These are phyloP conservation scores for Naganishia antarctica DNA, from an alignment of 768 basidiomycete species.

Conservation along the genomic window DNA sequence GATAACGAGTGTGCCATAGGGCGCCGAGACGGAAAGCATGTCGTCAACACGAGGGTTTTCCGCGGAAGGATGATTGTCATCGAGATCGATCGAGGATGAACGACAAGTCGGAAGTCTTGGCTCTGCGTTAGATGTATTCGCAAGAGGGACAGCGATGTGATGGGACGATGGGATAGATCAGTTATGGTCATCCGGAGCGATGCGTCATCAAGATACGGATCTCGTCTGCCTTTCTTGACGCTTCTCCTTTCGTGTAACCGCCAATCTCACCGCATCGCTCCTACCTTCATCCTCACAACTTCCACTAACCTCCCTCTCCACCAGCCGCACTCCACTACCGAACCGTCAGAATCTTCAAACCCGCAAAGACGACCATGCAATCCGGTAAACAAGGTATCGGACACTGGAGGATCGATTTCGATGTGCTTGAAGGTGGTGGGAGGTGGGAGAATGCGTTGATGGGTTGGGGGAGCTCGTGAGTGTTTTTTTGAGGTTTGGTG, in stretches of 20 bases:
- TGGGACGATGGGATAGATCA: no score
- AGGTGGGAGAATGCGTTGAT: slow-evolving; percentile 98
- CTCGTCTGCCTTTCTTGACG: not conserved
- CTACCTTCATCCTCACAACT: not conserved
- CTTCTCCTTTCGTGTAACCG: not conserved
- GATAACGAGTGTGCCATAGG: no score
- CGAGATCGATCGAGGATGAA: no score
- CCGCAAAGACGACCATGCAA: slow-evolving; percentile 91
- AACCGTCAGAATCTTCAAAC: slow-evolving; percentile 83
- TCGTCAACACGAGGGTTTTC: no score
- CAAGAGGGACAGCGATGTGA: no score
- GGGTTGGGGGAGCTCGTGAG: slow-evolving; percentile 93
- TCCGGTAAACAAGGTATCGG: slow-evolving; percentile 78
- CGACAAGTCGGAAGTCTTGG: no score
- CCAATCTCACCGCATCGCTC: not conserved
- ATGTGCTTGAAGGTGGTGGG: slow-evolving; percentile 77
- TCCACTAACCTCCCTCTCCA: not conserved
- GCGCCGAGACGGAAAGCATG: no score
- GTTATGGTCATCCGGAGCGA: no score
- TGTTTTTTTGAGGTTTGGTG: slow-evolving; percentile 28
- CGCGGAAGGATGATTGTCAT: no score
- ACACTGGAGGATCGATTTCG: slow-evolving; percentile 93
- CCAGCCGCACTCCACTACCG: slow-evolving; percentile 79
- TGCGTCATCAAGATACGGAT: no score
- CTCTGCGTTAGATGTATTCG: no score